Conservation (phyloP, 345 rosid genomes). For the Lepidium aucheri region DNA sequence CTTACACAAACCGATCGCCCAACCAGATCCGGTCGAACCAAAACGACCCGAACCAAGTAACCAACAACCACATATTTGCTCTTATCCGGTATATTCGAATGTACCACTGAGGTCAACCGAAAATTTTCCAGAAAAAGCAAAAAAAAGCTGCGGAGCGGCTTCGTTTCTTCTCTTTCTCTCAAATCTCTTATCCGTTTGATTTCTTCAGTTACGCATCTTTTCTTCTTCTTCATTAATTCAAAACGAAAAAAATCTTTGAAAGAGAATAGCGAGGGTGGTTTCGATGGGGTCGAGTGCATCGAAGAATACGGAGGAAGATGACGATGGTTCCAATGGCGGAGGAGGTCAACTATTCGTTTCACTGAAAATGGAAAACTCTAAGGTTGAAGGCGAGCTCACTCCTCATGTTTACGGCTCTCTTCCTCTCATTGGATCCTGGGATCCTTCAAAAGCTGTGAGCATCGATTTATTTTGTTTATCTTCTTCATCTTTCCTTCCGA, state of each 20-base stretch:
- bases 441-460: constrained; percentile 77
- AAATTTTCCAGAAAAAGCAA: not conserved
- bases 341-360: constrained; percentile 90
- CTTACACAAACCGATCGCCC: not conserved
- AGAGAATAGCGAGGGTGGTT: not conserved
- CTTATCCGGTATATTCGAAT: constrained; percentile 28
- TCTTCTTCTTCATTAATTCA: not conserved
- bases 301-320: constrained; percentile 51
- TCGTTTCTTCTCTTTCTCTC: constrained; percentile 26
- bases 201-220: not conserved
- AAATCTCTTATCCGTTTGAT: constrained; percentile 27
- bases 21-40: not conserved
- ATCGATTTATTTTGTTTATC: not conserved
- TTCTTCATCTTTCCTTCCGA: not conserved
- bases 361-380: constrained; percentile 79
- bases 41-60: not conserved
- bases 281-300: constrained; percentile 81
- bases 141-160: constrained; percentile 10
- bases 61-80: constrained; percentile 24
- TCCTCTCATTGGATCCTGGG: constrained; percentile 94
- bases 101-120: constrained; percentile 16
- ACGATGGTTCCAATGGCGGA: constrained; percentile 51
- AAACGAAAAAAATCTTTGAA: not conserved
- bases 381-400: constrained; percentile 66
- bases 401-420: constrained; percentile 95